Evolutionary conservation across 2,329 filamentous ascomycete species (phyloP).

Genomic region (Aspergillus sp.): DNA sequence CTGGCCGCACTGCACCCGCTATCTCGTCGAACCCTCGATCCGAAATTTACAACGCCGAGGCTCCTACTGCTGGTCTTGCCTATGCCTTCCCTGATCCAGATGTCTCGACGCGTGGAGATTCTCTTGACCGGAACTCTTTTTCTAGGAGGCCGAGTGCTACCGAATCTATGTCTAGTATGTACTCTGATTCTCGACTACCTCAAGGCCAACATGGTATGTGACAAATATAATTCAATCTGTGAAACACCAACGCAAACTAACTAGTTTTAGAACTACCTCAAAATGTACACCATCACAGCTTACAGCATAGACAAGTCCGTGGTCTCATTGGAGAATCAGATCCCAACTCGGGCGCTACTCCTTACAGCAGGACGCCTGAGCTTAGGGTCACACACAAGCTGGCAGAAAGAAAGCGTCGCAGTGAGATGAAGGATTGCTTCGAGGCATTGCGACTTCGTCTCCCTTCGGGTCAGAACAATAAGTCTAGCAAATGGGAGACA

Average conservation of each 20-base stretch:
- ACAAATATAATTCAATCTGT: neutral
- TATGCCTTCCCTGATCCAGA: conserved; percentile 53
- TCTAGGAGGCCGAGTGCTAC: conserved; percentile 48
- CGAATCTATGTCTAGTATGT: conserved; percentile 48
- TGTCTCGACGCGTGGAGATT: conserved; percentile 37
- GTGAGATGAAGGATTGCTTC: conserved; percentile 55
- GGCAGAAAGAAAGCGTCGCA: conserved; percentile 52
- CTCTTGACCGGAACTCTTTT: conserved; percentile 34
- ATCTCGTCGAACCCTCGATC: conserved; percentile 51
- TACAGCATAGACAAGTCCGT: conserved; percentile 50
- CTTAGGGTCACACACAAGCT: conserved; percentile 51
- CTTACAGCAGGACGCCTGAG: conserved; percentile 52
- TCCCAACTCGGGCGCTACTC: conserved; percentile 41
- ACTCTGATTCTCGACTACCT: conserved; percentile 47
- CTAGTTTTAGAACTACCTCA: conserved; percentile 45
- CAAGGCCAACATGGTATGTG: conserved; percentile 49
- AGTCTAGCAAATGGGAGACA: conserved; percentile 55
- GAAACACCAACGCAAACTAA: neutral
- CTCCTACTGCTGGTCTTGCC: conserved; percentile 50
- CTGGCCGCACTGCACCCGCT: conserved; percentile 48
- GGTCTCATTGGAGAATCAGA: conserved; percentile 49
- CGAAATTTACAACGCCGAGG: conserved; percentile 52
- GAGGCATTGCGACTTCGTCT: conserved; percentile 46
- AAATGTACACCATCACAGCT: conserved; percentile 47
- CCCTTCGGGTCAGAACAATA: conserved; percentile 49